Percentiles rank a stretch among this genome's conserved stretches.
Evolutionary conservation across 2,329 filamentous ascomycete genomes (phyloP).

Genomic region (Dactylonectria macrodidyma): DNA sequence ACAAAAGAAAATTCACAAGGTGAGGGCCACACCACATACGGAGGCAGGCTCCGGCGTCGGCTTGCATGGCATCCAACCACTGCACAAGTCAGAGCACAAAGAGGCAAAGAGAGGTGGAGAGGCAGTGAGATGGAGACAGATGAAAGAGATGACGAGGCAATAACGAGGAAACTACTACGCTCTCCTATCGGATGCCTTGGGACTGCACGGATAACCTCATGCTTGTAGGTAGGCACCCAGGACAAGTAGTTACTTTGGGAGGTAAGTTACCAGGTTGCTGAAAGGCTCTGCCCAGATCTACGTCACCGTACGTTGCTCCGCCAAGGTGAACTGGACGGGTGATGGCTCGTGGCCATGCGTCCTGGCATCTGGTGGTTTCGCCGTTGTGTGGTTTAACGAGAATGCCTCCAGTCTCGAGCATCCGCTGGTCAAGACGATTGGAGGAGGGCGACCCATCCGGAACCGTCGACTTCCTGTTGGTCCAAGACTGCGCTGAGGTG

Average conservation of each 20-base stretch:
- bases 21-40: background rate
- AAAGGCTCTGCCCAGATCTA: conserved; percentile 40
- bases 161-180: conserved; percentile 2
- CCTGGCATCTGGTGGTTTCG: conserved; percentile 37
- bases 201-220: conserved; percentile 36
- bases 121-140: no score
- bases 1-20: background rate
- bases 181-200: conserved; percentile 37
- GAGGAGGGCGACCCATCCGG: conserved; percentile 38
- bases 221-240: no score
- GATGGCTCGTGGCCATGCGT: conserved; percentile 40
- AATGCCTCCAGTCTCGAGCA: conserved; percentile 12
- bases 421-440: conserved; percentile 2
- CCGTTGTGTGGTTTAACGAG: conserved; percentile 36
- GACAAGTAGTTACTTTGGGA: no score
- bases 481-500: conserved; percentile 45
- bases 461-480: conserved; percentile 39
- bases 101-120: background rate
- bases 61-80: conserved; percentile 23
- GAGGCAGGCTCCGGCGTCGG: conserved; percentile 28
- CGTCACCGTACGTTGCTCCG: conserved; percentile 45
- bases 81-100: conserved; percentile 12
- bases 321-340: conserved; percentile 38
- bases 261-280: no score
- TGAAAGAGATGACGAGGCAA: conserved; percentile 8